Conservation (phyloP, 805 yeast genomes). For the Metschnikowia colocasiae region DNA sequence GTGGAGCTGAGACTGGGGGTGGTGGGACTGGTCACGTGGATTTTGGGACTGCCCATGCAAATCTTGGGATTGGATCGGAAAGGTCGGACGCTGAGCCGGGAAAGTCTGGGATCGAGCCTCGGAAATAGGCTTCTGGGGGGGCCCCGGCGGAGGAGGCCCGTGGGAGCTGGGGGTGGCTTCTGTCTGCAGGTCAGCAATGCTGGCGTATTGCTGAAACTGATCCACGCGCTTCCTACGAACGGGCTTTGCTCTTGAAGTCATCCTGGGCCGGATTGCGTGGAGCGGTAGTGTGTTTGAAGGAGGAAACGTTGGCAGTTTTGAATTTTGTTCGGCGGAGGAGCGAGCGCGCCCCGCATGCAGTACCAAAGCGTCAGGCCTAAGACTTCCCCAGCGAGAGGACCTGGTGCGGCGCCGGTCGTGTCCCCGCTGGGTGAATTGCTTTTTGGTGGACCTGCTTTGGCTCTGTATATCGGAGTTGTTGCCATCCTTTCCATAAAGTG, state of each 20-base stretch:
- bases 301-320: slow-evolving; percentile 3
- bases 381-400: not conserved
- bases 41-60: not conserved
- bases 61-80: not conserved
- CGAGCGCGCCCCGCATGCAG: slow-evolving; percentile 11
- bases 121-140: not conserved
- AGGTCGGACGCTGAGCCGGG: not conserved
- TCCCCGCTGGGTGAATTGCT: too few species aligned
- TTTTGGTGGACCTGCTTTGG: too few species aligned
- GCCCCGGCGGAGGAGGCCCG: not conserved
- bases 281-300: slow-evolving; percentile 2
- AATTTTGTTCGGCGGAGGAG: slow-evolving; percentile 4
- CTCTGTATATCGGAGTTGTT: too few species aligned
- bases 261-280: slow-evolving; percentile 1
- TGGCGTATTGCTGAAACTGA: slow-evolving; percentile 17
- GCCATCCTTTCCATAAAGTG: too few species aligned
- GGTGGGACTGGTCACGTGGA: not conserved
- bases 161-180: not conserved
- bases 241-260: slow-evolving; percentile 14
- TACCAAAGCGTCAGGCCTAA: not conserved
- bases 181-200: slow-evolving; percentile 2
- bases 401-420: too few species aligned
- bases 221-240: slow-evolving; percentile 14
- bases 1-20: not conserved
- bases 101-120: not conserved